Evolutionary conservation across 169 alveolate species (phyloP).

Genomic region (Neospora caninum): DNA sequence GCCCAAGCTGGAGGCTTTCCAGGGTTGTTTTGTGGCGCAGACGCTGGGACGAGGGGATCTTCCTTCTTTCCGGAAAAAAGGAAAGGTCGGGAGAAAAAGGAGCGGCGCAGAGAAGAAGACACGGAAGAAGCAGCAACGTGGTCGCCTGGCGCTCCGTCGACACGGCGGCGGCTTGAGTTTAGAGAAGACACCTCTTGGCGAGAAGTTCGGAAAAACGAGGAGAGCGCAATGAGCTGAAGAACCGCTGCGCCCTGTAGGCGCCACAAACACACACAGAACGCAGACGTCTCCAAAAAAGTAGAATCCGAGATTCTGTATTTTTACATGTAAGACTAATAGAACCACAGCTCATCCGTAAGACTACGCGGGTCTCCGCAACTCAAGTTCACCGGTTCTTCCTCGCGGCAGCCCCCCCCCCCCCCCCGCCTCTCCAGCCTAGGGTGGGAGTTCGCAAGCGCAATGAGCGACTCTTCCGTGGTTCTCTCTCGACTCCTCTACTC

Average conservation of each 20-base stretch:
- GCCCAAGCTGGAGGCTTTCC: neutral
- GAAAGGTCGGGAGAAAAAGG: neutral
- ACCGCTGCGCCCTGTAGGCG: neutral
- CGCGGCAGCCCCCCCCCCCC: too few species aligned
- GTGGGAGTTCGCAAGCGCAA: too few species aligned
- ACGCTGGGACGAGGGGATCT: neutral
- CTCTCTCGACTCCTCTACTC: too few species aligned
- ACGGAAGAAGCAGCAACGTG: neutral
- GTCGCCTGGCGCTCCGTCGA: neutral
- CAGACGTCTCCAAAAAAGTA: neutral
- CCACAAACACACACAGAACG: neutral
- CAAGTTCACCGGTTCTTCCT: too few species aligned
- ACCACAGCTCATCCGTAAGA: too few species aligned
- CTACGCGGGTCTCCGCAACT: too few species aligned
- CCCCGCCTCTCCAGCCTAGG: too few species aligned
- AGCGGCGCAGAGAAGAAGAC: constrained; percentile 19
- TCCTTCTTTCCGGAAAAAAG: neutral
- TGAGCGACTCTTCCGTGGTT: too few species aligned
- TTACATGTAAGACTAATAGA: too few species aligned
- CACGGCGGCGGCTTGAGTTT: neutral
- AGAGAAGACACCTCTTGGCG: neutral
- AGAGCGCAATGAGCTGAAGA: neutral
- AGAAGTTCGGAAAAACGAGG: neutral
- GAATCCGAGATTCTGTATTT: too few species aligned
- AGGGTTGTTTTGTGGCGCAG: neutral